Conservation (phyloP, 2,329 filamentous ascomycete species). For the Ilyonectria robusta region DNA sequence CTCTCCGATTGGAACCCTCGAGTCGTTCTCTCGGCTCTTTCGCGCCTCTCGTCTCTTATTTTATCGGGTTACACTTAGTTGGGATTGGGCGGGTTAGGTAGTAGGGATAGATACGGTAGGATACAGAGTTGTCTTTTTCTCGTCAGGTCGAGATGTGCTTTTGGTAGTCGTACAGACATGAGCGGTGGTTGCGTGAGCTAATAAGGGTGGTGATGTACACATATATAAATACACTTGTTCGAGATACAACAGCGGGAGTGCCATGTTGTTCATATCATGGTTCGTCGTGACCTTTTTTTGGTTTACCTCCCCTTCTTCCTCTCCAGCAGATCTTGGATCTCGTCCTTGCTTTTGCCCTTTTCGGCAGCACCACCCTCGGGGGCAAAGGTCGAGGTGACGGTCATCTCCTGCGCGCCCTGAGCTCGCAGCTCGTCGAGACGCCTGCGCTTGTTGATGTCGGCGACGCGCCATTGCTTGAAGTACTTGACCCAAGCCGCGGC, state of each 20-base stretch:
- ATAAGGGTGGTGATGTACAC: constrained; percentile 28
- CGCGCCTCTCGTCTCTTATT: constrained; percentile 38
- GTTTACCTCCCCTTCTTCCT: constrained; percentile 49
- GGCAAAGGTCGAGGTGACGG: constrained; percentile 56
- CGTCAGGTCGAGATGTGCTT: constrained; percentile 13
- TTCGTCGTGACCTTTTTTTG: neutral
- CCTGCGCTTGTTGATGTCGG: constrained; percentile 88
- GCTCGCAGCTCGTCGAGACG: constrained; percentile 81
- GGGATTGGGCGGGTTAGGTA: constrained; percentile 35
- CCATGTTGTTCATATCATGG: neutral
- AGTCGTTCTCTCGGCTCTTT: constrained; percentile 33
- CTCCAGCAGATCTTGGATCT: constrained; percentile 59
- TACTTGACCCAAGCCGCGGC: constrained; percentile 96
- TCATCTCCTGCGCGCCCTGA: constrained; percentile 78
- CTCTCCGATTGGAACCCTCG: constrained; percentile 20
- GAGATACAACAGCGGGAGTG: neutral
- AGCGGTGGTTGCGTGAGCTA: constrained; percentile 22
- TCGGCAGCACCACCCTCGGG: constrained; percentile 50
- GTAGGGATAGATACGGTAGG: constrained; percentile 46
- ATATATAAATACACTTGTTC: constrained; percentile 29
- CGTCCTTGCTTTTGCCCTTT: constrained; percentile 53
- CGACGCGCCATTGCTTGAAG: constrained; percentile 96
- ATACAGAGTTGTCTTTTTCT: constrained; percentile 42
- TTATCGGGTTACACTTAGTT: constrained; percentile 36
- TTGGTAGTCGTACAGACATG: constrained; percentile 19